Evolutionary conservation across 1,139 yeast genomes (phyloP).

Genomic region (Pichia sp.): DNA sequence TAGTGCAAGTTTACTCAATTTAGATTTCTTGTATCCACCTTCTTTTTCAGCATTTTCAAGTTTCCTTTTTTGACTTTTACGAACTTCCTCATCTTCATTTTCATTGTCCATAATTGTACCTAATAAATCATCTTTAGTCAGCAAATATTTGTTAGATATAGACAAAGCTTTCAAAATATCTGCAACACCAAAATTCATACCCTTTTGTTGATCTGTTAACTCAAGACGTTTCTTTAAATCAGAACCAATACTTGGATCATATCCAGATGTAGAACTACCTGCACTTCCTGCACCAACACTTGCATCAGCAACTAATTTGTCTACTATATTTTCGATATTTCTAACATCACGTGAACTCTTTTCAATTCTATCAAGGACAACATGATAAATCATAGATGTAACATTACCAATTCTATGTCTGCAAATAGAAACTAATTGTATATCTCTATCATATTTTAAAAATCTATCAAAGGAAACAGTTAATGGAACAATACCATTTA

Average conservation of each 20-base stretch:
- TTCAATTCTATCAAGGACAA: slow-evolving; percentile 56
- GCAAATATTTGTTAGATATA: slow-evolving; percentile 24
- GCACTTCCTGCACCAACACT: slow-evolving; percentile 17
- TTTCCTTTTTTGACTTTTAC: slow-evolving; percentile 30
- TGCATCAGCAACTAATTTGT: slow-evolving; percentile 23
- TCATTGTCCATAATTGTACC: slow-evolving; percentile 41
- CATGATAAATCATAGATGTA: slow-evolving; percentile 58
- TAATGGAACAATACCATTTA: slow-evolving; percentile 48
- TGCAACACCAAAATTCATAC: slow-evolving; percentile 40
- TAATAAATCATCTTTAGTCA: slow-evolving; percentile 34
- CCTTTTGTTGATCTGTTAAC: slow-evolving; percentile 26
- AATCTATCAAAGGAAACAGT: slow-evolving; percentile 63
- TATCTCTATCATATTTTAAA: slow-evolving; percentile 59
- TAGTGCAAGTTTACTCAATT: slow-evolving; percentile 21
- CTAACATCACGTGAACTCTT: slow-evolving; percentile 41
- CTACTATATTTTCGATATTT: slow-evolving; percentile 24
- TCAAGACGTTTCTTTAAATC: slow-evolving; percentile 20
- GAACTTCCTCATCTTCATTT: slow-evolving; percentile 30
- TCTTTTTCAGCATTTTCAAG: slow-evolving; percentile 11
- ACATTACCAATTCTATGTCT: slow-evolving; percentile 64
- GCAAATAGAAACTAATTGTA: slow-evolving; percentile 58
- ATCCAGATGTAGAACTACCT: slow-evolving; percentile 26
- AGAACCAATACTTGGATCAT: slow-evolving; percentile 25
- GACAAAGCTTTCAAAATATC: slow-evolving; percentile 49
- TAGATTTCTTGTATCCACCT: slow-evolving; percentile 20